phyloP scores from a whole-genome alignment of 2,329 filamentous ascomycete genomes.

The Byssothecium circinans region DNA sequence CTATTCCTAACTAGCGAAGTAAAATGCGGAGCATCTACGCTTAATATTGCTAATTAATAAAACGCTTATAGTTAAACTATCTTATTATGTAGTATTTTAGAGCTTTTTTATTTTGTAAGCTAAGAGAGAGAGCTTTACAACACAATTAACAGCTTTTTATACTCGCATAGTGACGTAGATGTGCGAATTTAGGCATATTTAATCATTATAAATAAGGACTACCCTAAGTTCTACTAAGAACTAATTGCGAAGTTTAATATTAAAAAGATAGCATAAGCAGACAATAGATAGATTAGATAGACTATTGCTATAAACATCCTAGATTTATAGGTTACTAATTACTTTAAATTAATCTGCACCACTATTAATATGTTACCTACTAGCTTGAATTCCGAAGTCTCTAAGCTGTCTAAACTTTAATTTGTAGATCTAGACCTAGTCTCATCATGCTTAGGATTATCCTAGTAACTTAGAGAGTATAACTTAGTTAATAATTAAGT shows the following conservation, averaged over 20 bases:
- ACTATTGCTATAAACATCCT: slow-evolving; percentile 13
- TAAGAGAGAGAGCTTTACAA: slow-evolving; percentile 20
- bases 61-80: slow-evolving; percentile 21
- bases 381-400: slow-evolving; percentile 8
- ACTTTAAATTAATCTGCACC: slow-evolving; percentile 12
- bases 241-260: slow-evolving; percentile 16
- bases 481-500: slow-evolving; percentile 9
- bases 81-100: slow-evolving; percentile 12
- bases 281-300: slow-evolving; percentile 7
- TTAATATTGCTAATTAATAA: slow-evolving; percentile 27
- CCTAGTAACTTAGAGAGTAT: slow-evolving; percentile 10
- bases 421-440: slow-evolving; percentile 3
- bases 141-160: slow-evolving; percentile 21
- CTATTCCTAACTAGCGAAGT: slow-evolving; percentile 23
- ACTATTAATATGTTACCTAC: slow-evolving; percentile 13
- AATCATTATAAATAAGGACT: slow-evolving; percentile 15
- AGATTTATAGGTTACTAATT: slow-evolving; percentile 12
- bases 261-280: slow-evolving; percentile 6
- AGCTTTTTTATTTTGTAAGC: slow-evolving; percentile 19
- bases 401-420: slow-evolving; percentile 4
- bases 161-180: slow-evolving; percentile 18
- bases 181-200: slow-evolving; percentile 22
- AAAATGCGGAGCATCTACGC: slow-evolving; percentile 16
- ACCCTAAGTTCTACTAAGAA: slow-evolving; percentile 19
- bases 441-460: slow-evolving; percentile 17